phyloP scores from a whole-genome alignment of 2,329 filamentous ascomycete species.

The Didymella keratinophila region DNA sequence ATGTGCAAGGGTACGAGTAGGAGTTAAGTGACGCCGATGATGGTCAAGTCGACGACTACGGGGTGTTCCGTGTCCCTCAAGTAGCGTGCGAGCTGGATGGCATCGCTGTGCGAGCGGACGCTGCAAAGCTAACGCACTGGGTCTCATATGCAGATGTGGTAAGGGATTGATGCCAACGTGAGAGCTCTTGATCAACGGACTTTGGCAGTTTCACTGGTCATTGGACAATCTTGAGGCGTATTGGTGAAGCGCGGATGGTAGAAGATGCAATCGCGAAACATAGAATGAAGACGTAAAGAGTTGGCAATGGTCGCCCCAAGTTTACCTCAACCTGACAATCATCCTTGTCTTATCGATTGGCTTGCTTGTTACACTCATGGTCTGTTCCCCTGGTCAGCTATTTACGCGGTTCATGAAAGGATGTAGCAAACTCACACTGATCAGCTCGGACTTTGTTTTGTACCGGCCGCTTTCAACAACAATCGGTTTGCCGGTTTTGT shows the following conservation, averaged over 20 bases:
- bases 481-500: constrained; percentile 36
- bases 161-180: neutral
- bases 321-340: constrained; percentile 29
- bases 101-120: neutral
- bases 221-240: neutral
- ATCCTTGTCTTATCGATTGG: constrained; percentile 45
- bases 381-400: constrained; percentile 30
- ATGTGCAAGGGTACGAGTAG: no score
- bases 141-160: neutral
- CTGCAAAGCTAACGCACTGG: neutral
- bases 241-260: neutral
- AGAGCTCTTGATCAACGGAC: neutral
- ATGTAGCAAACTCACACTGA: constrained; percentile 42
- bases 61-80: neutral
- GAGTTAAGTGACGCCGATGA: no score
- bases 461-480: constrained; percentile 40
- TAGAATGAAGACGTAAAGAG: neutral
- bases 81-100: neutral
- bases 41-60: no score
- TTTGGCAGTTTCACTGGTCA: neutral
- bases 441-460: constrained; percentile 41
- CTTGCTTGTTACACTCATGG: constrained; percentile 42
- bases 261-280: neutral
- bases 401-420: neutral
- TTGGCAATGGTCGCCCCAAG: neutral